Evolutionary conservation across 2,329 filamentous ascomycete genomes (phyloP).

Genomic region (Beauveria brongniartii): DNA sequence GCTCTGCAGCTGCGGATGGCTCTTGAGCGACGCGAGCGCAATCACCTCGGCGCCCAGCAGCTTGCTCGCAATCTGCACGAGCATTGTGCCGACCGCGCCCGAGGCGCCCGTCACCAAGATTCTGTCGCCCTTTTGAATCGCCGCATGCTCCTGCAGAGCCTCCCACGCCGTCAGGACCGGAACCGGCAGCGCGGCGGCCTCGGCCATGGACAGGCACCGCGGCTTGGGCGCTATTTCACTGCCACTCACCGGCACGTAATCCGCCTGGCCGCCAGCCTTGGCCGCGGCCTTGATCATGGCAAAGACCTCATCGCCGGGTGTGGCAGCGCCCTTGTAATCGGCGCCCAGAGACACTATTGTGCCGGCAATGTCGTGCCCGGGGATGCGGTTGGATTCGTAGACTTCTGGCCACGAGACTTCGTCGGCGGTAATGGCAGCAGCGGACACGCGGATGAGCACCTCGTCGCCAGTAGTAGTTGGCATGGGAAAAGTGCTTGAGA

Average conservation of each 20-base stretch:
- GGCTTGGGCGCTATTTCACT: conserved; percentile 19
- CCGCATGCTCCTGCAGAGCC: conserved; percentile 17
- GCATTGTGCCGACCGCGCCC: conserved; percentile 22
- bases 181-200: conserved; percentile 24
- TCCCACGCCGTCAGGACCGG: conserved; percentile 25
- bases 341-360: conserved; percentile 20
- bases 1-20: conserved; percentile 13
- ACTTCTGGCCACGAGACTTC: conserved; percentile 27
- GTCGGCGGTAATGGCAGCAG: conserved; percentile 27
- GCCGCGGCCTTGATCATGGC: conserved; percentile 20
- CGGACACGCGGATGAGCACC: conserved; percentile 24
- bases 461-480: conserved; percentile 12
- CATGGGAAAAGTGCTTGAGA: conserved; percentile 12
- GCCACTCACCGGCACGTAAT: conserved; percentile 18
- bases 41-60: conserved; percentile 18
- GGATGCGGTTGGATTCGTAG: conserved; percentile 22
- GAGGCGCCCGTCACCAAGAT: conserved; percentile 24
- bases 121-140: conserved; percentile 10
- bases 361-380: conserved; percentile 29
- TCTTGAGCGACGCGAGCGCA: conserved; percentile 20
- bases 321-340: conserved; percentile 15
- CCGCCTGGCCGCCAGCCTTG: conserved; percentile 20
- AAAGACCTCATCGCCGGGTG: conserved; percentile 19
- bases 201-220: conserved; percentile 14
- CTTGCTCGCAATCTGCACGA: conserved; percentile 22